A percentile compares a stretch with the other conserved stretches of the same genome.
These are phyloP conservation scores for Dictyostelium citrinum DNA, from an alignment of 78 protist species.

Conservation along the genomic window DNA sequence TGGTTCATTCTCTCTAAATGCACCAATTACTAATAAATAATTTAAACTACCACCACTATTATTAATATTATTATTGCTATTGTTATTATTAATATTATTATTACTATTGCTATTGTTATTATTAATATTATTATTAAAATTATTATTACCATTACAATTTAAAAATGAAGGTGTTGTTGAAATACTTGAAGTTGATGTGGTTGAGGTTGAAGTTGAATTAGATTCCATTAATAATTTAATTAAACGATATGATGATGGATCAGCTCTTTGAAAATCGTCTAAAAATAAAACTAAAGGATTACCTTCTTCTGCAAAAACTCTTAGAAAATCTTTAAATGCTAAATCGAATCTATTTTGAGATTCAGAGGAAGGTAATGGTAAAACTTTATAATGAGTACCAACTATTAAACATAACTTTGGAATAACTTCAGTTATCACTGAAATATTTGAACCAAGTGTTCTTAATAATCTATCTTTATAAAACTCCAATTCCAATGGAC, in stretches of 20 bases:
- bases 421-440: conserved; percentile 49
- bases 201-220: background rate
- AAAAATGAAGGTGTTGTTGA: background rate
- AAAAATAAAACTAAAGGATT: conserved; percentile 60
- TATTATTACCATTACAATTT: background rate
- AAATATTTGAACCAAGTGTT: conserved; percentile 53
- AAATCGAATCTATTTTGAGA: conserved; percentile 51
- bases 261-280: conserved; percentile 70
- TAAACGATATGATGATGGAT: conserved; percentile 20
- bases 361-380: conserved; percentile 51
- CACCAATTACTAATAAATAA: conserved; percentile 42
- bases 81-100: background rate
- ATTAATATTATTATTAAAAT: too few species aligned
- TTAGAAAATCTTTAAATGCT: conserved; percentile 59
- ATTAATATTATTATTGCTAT: background rate
- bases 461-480: conserved; percentile 34
- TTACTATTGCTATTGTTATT: background rate
- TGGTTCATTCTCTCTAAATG: conserved; percentile 67
- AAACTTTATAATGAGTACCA: conserved; percentile 15
- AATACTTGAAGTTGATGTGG: background rate
- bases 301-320: conserved; percentile 67
- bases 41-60: conserved; percentile 1
- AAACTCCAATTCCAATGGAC: conserved; percentile 45
- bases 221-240: conserved; percentile 19
- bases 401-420: conserved; percentile 53